These are phyloP conservation scores for Lachnellula arida DNA, from an alignment of 2,329 filamentous ascomycete species.

Conservation along the genomic window DNA sequence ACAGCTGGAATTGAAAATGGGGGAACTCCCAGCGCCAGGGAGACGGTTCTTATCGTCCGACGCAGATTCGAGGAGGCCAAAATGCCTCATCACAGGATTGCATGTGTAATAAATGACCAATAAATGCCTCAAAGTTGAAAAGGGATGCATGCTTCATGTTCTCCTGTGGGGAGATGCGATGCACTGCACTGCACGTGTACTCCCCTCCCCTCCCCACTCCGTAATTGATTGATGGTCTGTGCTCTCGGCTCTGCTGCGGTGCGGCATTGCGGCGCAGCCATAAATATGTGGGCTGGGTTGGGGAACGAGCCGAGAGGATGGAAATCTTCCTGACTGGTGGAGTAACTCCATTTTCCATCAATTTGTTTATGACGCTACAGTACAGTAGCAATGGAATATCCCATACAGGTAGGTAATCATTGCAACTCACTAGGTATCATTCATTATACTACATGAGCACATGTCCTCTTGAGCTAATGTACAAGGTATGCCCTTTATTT, in stretches of 20 bases:
- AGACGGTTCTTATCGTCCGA: constrained; percentile 18
- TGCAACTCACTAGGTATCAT: background rate
- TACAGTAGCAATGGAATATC: background rate
- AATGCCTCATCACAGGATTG: constrained; percentile 19
- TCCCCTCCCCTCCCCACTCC: background rate
- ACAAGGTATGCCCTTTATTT: background rate
- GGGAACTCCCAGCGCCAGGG: background rate
- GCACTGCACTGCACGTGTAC: background rate
- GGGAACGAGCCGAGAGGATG: too few species aligned
- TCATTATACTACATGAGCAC: background rate
- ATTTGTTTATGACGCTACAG: too few species aligned
- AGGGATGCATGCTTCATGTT: background rate
- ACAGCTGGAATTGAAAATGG: background rate
- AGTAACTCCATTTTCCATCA: too few species aligned
- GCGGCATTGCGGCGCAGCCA: too few species aligned
- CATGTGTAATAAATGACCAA: too few species aligned
- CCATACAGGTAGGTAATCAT: background rate
- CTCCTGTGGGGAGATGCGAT: background rate
- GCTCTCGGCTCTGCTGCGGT: background rate
- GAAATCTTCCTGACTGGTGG: too few species aligned
- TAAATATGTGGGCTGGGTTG: too few species aligned
- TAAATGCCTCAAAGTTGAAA: background rate
- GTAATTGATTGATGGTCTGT: background rate
- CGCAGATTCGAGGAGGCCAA: constrained; percentile 30
- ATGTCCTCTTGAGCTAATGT: background rate